Evolutionary conservation across 139 green algal species (phyloP).

Genomic region (Marvania coccoides): DNA sequence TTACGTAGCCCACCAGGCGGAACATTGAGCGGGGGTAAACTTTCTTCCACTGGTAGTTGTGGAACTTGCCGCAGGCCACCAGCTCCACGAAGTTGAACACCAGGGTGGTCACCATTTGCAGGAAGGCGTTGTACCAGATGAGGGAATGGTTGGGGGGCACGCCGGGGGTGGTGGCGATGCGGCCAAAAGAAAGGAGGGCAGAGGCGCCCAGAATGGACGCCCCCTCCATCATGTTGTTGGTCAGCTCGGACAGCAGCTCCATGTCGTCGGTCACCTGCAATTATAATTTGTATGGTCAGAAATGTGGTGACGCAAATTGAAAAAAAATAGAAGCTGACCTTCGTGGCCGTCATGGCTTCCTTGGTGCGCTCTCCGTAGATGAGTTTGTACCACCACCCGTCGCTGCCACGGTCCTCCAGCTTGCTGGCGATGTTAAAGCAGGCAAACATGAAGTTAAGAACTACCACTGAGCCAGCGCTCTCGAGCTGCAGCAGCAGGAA

Average conservation of each 20-base stretch:
- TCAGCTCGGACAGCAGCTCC: constrained; percentile 4
- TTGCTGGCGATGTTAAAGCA: neutral
- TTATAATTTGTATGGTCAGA: too few species aligned
- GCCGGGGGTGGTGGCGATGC: constrained; percentile 4
- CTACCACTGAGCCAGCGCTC: constrained; percentile 9
- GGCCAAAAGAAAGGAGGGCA: constrained; percentile 29
- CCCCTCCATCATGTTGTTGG: constrained; percentile 10
- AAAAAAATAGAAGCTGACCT: neutral
- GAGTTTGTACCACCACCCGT: constrained; percentile 7
- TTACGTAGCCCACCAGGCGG: neutral
- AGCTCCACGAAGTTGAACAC: constrained; percentile 16
- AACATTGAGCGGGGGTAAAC: neutral
- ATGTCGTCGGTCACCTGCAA: constrained; percentile 11
- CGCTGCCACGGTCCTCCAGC: constrained; percentile 4
- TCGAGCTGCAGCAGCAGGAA: constrained; percentile 41
- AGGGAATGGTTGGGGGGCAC: neutral
- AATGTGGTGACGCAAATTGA: neutral
- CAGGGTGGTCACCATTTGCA: constrained; percentile 10
- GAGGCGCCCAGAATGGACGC: constrained; percentile 29
- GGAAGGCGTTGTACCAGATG: constrained; percentile 29
- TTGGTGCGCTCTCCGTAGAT: constrained; percentile 23
- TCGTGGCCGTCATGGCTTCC: constrained; percentile 12
- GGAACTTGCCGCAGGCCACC: constrained; percentile 12
- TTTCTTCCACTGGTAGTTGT: constrained; percentile 19
- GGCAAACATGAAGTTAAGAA: constrained; percentile 14